Evolutionary conservation across 345 rosid species (phyloP), one percentile per base, ranked within the genome.

Genomic region (Euclidium syriacum): DNA sequence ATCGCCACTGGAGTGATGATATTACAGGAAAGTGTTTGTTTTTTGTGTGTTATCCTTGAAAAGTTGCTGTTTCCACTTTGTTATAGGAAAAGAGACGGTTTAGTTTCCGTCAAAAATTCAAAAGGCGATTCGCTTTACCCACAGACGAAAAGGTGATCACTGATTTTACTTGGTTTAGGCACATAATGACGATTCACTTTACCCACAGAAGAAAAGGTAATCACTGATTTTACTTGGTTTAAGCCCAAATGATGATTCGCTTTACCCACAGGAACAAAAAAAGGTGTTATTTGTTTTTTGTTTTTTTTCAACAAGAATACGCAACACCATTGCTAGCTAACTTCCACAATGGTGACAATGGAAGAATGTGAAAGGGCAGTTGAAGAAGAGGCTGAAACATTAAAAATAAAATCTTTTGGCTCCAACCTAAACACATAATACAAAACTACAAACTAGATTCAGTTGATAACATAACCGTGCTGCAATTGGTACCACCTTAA

Each of bases 111-210:
- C 5, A 5, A n/a, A 26, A 19, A n/a, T 12, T 4, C 19, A 42
- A 27, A 63, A 1, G 68, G 38, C 50, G 58, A 38, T 63, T 63
- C 29, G 16, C 10, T 26, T 63, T 41, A 39, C 24, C 8, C 25
- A 52, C 49, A 38, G 35, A 34, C 0, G 16, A 17, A 38, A 57
- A 56, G 10, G 39, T 16, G 16, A 40, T 26, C 10, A 57, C 32
- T 35, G 44, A 8, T 6, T 15, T 9, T 1, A 30, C 24, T 51
- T 27, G 12, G 53, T 14, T 24, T 27, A 15, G 27, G 20, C 10
- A 36, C 39, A 41, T 11, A 27, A 63, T 3, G 68, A 50, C 50
- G 58, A 38, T 63, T 63, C 29, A 14, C 10, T 26, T 63, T 41
- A 39, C 24, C 8, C 25, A 52, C 49, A 38, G 35, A 34, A 0